Evolutionary conservation across 2,329 filamentous ascomycete genomes (phyloP).

Genomic region (Myriosclerotinia scirpicola): DNA sequence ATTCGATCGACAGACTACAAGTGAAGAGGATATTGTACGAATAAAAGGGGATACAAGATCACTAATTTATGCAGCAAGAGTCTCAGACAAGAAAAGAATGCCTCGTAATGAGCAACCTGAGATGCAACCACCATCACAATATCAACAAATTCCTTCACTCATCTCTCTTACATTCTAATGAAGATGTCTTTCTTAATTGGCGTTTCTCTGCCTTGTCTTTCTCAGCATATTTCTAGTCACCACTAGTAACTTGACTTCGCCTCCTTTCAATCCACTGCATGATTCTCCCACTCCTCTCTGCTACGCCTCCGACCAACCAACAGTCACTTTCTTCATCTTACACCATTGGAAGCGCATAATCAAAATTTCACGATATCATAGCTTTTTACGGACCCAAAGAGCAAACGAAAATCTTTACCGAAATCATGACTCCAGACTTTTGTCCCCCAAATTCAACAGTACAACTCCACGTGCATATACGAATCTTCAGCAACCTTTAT

Average conservation of each 20-base stretch:
- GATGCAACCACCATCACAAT: neutral
- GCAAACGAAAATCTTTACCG: neutral
- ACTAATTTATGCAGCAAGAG: constrained; percentile 12
- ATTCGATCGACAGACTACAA: neutral
- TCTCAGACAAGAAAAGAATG: neutral
- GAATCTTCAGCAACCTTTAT: constrained; percentile 9
- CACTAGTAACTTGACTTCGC: neutral
- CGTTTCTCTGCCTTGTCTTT: neutral
- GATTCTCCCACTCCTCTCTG: neutral
- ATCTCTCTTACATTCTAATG: neutral
- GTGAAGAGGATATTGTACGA: neutral
- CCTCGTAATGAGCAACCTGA: constrained; percentile 2
- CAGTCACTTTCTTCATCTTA: neutral
- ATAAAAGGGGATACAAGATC: neutral
- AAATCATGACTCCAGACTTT: neutral
- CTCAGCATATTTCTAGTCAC: neutral
- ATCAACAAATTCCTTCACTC: neutral
- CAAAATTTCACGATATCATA: neutral
- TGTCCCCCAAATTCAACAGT: constrained; percentile 2
- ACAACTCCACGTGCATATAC: neutral
- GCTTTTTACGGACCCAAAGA: neutral
- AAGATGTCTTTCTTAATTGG: neutral
- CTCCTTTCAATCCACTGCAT: neutral
- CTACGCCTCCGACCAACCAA: neutral
- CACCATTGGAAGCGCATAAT: neutral